Base-by-base conservation (phyloP, 371 early-diverging fungal species). In the Mycotypha africana region DNA sequence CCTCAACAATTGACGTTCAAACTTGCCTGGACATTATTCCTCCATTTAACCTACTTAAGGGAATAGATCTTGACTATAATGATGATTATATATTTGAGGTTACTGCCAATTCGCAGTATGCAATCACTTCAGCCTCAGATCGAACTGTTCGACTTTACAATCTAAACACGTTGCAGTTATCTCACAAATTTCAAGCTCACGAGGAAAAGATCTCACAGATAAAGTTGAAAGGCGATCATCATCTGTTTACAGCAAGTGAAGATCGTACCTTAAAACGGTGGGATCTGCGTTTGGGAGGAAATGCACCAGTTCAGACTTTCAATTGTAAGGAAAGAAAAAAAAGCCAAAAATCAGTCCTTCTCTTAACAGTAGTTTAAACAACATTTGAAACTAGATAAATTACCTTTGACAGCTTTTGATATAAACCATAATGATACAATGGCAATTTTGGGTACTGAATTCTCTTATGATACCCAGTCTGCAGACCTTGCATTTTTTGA, bases 401-500 rank as follows among this genome's bases (percentile, higher is more conserved):
- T 65, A 20, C 74, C 84, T 3, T 52, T 88, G 15, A 71, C 85
- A 22, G 79, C 86, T 2, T 81, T 89, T 51, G 86, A 87, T 47
- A 42, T 84, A 31, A 89, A 88, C 48, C 65, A 64, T 17, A 60
- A 77, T 12, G 81, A 82, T 26, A 69, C 76, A 0, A 48, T 88
- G 40, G 60, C 88, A n/a, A 86, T 87, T 14, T 81, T 78, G 30
- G 88, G 90, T 16, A 82, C 89, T 4, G 85, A 88, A 38, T 72
- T 86, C 12, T 60, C 67, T 8, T 42, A 35, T 5, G 71, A 66
- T 9, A 39, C 30, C 11, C 74, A 75, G 15, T 79, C 79, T 26
- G 86, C 89, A 19, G 81, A 76, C 45, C 62, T 95, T 7, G 60
- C 69, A 23, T 90, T 95, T 56, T 93, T 86, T 76, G 81, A 86